A percentile compares a stretch with the other conserved stretches of the same genome.
These are phyloP conservation scores for Trypanosoma mega DNA, from an alignment of 208 protist genomes.

Conservation along the genomic window DNA sequence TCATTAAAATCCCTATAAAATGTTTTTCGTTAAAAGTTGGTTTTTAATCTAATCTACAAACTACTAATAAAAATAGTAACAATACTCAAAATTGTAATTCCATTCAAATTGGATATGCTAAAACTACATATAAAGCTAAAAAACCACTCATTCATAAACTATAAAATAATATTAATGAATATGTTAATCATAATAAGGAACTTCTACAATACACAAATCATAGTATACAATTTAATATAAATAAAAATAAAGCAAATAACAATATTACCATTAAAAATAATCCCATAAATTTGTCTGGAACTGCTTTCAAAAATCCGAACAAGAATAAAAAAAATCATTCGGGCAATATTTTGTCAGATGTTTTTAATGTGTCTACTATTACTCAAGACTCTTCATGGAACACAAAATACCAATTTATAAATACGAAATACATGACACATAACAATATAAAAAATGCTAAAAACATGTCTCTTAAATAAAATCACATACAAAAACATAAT, in stretches of 20 bases:
- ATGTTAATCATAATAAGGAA: slow-evolving; percentile 83
- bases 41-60: slow-evolving; percentile 79
- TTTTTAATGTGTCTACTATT: slow-evolving; percentile 85
- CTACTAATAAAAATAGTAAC: slow-evolving; percentile 83
- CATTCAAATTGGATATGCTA: slow-evolving; percentile 87
- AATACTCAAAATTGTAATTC: slow-evolving; percentile 88
- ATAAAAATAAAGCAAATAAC: slow-evolving; percentile 86
- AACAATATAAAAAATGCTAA: slow-evolving; percentile 85
- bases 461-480: slow-evolving; percentile 86
- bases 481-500: slow-evolving; percentile 85
- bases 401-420: slow-evolving; percentile 90
- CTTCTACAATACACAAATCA: slow-evolving; percentile 88
- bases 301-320: slow-evolving; percentile 86
- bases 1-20: slow-evolving; percentile 21
- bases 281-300: slow-evolving; percentile 85
- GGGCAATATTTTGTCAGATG: slow-evolving; percentile 79
- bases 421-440: slow-evolving; percentile 84
- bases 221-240: slow-evolving; percentile 89
- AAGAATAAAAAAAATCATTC: slow-evolving; percentile 90
- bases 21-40: slow-evolving; percentile 26
- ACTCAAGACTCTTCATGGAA: slow-evolving; percentile 86
- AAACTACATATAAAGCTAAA: slow-evolving; percentile 87
- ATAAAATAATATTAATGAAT: slow-evolving; percentile 89
- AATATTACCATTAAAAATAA: slow-evolving; percentile 84
- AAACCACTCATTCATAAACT: slow-evolving; percentile 87